phyloP scores from a whole-genome alignment of 2,329 filamentous ascomycete genomes.

The Fusarium armeniacum region DNA sequence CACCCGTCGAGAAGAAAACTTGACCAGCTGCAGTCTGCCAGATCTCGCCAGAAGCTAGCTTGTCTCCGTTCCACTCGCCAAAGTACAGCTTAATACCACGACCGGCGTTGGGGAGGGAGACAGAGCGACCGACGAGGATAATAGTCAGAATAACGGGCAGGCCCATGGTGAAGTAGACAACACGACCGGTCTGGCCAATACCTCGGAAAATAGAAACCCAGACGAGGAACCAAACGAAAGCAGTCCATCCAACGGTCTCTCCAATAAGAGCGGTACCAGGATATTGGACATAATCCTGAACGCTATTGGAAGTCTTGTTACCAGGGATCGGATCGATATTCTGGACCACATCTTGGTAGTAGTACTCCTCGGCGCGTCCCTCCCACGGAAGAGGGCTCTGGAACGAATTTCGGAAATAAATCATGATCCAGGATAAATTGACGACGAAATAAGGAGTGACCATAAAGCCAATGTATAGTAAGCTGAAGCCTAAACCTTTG shows the following conservation, averaged over 20 bases:
- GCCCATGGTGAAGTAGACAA: conserved; percentile 74
- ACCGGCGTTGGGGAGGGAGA: conserved; percentile 67
- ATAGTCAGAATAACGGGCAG: conserved; percentile 69
- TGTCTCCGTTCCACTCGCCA: conserved; percentile 62
- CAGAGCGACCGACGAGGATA: conserved; percentile 67
- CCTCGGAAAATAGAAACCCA: conserved; percentile 72
- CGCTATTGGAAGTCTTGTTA: conserved; percentile 55
- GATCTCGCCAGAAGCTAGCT: conserved; percentile 65
- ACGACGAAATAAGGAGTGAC: conserved; percentile 71
- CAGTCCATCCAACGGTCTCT: conserved; percentile 70
- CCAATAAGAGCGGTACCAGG: conserved; percentile 62
- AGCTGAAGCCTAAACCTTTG: conserved; percentile 66
- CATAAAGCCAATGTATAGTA: conserved; percentile 66
- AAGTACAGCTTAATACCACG: conserved; percentile 65
- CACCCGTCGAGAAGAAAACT: conserved; percentile 71
- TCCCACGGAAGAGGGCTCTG: conserved; percentile 68
- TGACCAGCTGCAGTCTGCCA: conserved; percentile 73
- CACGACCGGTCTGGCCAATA: conserved; percentile 69
- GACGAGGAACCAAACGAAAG: conserved; percentile 71
- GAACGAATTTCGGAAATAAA: conserved; percentile 70
- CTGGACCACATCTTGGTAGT: conserved; percentile 63
- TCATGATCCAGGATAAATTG: conserved; percentile 71
- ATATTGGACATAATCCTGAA: conserved; percentile 63
- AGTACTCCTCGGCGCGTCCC: conserved; percentile 65
- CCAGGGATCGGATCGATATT: conserved; percentile 61